Base-by-base conservation (phyloP, 768 basidiomycete species). In the Pleurotus ostreatus region DNA sequence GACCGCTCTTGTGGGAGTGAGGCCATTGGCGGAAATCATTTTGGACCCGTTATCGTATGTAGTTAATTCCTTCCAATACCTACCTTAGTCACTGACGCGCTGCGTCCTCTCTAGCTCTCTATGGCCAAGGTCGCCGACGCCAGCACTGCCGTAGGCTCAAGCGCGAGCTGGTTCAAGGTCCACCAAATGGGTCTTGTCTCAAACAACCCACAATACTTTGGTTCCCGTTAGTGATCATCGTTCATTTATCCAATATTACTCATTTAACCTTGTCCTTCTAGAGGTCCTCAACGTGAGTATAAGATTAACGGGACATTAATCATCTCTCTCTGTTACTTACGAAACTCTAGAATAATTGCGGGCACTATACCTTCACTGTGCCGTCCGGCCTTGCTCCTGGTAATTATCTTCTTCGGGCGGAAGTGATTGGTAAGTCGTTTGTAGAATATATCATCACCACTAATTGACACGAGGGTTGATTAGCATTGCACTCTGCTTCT, bases 21-120 rank as follows among this genome's bases (percentile, higher is more conserved):
- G 59, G 79, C 78, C 9, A 80, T 81, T 58, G 79, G 79, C 18
- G 80, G 79, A 15, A 70, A 74, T 49, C 80, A 82, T 62, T 78
- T 71, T 58, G 80, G 80, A 3, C 79, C 79, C 43, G 71, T 78
- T 51, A 71, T 70, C 51, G 71, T 71, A 38, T 46, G 66, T 59
- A 4, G 23, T 23, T 16, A 40, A 12, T 8, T 11, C 45, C 40
- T 48, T 30, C 18, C 8, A 15, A 15, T 20, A 34, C 6, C 9
- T 49, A 25, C n/a, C 22, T 26, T 37, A 25, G 7, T n/a, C 48
- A 16, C 11, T n/a, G 16, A 8, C 18, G n/a, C 45, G 7, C 16
- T 9, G 6, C 47, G 45, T 4, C 44, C 45, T 26, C 43, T 7
- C 38, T 46, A 70, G 72, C 66, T 78, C 43, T 80, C 80, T 67